phyloP scores from a whole-genome alignment of 2,329 filamentous ascomycete species.

The Verticillium zaregamsianum region DNA sequence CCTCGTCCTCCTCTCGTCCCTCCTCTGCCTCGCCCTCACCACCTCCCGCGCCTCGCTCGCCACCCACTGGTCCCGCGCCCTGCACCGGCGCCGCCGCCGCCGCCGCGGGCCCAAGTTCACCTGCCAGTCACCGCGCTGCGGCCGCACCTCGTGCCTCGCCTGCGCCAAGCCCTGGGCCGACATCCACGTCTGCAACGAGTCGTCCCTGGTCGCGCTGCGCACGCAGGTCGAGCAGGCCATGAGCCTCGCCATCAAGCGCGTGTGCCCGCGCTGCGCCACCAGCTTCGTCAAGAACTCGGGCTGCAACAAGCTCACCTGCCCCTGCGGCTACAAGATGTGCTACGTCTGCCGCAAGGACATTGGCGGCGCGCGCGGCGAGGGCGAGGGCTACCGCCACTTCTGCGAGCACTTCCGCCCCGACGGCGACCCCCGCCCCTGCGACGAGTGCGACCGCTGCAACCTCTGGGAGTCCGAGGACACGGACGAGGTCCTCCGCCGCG shows the following conservation, averaged over 20 bases:
- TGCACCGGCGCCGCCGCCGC: slow-evolving; percentile 65
- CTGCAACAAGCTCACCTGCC: slow-evolving; percentile 95
- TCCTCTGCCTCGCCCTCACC: slow-evolving; percentile 39
- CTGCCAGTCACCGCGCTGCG: slow-evolving; percentile 68
- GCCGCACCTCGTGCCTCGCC: slow-evolving; percentile 69
- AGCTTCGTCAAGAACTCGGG: slow-evolving; percentile 90
- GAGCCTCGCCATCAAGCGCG: slow-evolving; percentile 89
- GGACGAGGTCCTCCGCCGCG: slow-evolving; percentile 62
- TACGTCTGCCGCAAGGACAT: slow-evolving; percentile 87
- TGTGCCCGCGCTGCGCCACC: slow-evolving; percentile 86
- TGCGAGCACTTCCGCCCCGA: slow-evolving; percentile 90
- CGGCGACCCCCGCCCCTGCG: slow-evolving; percentile 67
- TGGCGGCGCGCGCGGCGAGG: slow-evolving; percentile 34
- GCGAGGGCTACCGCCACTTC: slow-evolving; percentile 86
- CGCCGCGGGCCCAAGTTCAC: slow-evolving; percentile 71
- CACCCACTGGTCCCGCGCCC: slow-evolving; percentile 51
- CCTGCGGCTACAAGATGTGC: slow-evolving; percentile 97
- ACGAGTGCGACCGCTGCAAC: slow-evolving; percentile 76
- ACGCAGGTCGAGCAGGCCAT: slow-evolving; percentile 90
- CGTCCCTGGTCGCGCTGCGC: slow-evolving; percentile 73
- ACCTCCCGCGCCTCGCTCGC: slow-evolving; percentile 36
- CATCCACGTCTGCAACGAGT: slow-evolving; percentile 86
- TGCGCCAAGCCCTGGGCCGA: slow-evolving; percentile 84
- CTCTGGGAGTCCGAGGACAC: slow-evolving; percentile 73
- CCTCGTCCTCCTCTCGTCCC: slow-evolving; percentile 41